phyloP scores from a whole-genome alignment of 768 basidiomycete genomes.

The Gloeopeniophorella convolvens region DNA sequence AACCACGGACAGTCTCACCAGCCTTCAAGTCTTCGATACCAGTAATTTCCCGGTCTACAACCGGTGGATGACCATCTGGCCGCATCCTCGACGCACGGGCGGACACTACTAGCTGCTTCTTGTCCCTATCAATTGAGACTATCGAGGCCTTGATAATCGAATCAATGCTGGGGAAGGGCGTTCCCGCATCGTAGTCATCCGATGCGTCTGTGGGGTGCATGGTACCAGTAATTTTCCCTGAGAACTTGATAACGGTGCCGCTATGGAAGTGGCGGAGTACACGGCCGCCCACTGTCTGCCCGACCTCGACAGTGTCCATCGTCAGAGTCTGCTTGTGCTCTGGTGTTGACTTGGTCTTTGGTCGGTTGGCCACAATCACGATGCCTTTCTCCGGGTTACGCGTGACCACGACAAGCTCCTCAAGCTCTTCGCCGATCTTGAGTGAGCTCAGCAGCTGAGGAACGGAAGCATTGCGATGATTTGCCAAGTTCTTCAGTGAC shows the following conservation, averaged over 20 bases:
- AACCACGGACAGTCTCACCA: constrained; percentile 77
- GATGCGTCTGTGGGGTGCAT: constrained; percentile 76
- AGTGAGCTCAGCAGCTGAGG: constrained; percentile 58
- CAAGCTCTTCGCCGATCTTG: constrained; percentile 61
- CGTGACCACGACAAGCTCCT: constrained; percentile 82
- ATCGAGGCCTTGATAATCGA: constrained; percentile 67
- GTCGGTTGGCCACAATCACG: constrained; percentile 75
- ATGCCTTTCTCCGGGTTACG: constrained; percentile 81
- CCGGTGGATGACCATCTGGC: constrained; percentile 39
- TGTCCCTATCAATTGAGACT: constrained; percentile 57
- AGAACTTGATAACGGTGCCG: constrained; percentile 74
- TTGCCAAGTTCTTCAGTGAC: constrained; percentile 85
- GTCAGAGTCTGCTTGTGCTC: constrained; percentile 47
- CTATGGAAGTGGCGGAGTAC: constrained; percentile 65
- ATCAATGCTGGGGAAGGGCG: constrained; percentile 53
- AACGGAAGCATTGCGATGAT: constrained; percentile 59
- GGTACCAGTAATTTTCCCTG: constrained; percentile 62
- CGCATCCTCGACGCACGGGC: constrained; percentile 67
- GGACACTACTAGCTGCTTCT: constrained; percentile 71
- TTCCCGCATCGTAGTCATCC: constrained; percentile 67
- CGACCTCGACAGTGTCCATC: constrained; percentile 60
- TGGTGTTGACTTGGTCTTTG: constrained; percentile 46
- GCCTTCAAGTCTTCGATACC: constrained; percentile 53
- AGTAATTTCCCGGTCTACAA: constrained; percentile 67
- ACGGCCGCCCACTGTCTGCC: constrained; percentile 76